These are phyloP conservation scores for Torulaspora indica DNA, from an alignment of 805 yeast genomes.

Conservation along the genomic window DNA sequence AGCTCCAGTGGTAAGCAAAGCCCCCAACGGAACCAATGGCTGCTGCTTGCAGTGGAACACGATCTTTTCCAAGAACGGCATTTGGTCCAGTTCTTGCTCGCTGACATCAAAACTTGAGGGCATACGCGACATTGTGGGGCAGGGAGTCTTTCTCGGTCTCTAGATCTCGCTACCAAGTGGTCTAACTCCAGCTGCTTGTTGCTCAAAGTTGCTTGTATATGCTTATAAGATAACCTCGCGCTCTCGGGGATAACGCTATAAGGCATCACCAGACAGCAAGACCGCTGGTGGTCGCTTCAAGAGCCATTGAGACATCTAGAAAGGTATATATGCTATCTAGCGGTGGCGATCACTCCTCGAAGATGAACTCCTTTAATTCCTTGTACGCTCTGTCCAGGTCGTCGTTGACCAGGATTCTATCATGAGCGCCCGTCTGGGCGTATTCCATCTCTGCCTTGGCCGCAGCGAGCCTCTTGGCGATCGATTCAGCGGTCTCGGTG, in stretches of 20 bases:
- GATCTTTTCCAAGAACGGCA: constrained; percentile 53
- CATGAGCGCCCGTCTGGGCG: constrained; percentile 89
- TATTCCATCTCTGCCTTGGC: constrained; percentile 87
- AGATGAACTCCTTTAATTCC: constrained; percentile 73
- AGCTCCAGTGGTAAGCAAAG: constrained; percentile 73
- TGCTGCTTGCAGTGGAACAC: constrained; percentile 68
- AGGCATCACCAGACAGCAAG: not conserved
- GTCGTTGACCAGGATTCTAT: constrained; percentile 81
- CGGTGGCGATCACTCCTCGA: constrained; percentile 36
- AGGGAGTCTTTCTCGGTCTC: not conserved
- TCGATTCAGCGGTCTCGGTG: constrained; percentile 84
- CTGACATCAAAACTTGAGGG: constrained; percentile 38
- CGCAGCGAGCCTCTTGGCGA: constrained; percentile 78
- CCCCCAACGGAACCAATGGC: constrained; percentile 84
- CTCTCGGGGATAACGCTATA: not conserved
- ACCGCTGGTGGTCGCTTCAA: not conserved
- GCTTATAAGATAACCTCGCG: constrained; percentile 5
- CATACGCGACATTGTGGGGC: constrained; percentile 15
- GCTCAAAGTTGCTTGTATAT: not conserved
- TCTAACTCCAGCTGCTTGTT: not conserved
- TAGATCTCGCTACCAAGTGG: not conserved
- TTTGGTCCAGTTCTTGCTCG: constrained; percentile 29
- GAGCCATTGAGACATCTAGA: not conserved
- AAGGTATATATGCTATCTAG: not conserved
- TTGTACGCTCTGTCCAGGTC: constrained; percentile 83